Percentiles rank a stretch among this genome's conserved stretches.
phyloP scores from a whole-genome alignment of 495 filamentous ascomycete species.

The Trichoderma asperelloides region DNA sequence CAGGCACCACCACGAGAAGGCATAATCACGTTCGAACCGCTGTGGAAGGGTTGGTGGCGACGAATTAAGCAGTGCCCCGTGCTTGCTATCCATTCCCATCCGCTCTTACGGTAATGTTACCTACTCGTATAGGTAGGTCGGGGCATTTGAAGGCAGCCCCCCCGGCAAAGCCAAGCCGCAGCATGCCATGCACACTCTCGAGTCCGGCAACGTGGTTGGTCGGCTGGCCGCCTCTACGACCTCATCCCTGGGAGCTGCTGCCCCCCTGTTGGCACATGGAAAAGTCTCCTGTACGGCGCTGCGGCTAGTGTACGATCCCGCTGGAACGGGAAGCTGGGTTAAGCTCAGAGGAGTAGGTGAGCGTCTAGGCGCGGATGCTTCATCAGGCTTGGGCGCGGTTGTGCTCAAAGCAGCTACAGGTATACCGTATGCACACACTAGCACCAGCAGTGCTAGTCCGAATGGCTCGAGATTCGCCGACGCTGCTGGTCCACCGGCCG shows the following conservation, averaged over 20 bases:
- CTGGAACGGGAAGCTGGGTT: conserved; percentile 8
- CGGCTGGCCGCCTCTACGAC: background rate
- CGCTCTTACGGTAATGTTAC: background rate
- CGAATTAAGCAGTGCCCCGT: background rate
- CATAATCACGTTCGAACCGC: too few species aligned
- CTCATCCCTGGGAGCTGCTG: background rate
- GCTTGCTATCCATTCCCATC: background rate
- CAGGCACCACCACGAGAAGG: too few species aligned
- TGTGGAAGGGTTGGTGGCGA: too few species aligned
- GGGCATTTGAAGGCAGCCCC: background rate
- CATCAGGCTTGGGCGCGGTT: background rate
- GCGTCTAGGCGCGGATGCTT: background rate
- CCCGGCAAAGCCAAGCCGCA: conserved; percentile 2
- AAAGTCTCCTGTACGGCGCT: background rate
- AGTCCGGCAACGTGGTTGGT: background rate
- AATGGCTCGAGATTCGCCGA: background rate
- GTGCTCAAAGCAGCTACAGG: background rate
- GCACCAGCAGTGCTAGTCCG: background rate
- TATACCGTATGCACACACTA: background rate
- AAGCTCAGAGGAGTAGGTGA: background rate
- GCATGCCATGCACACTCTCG: background rate
- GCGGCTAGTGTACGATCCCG: conserved; percentile 6
- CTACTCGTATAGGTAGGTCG: conserved; percentile 7
- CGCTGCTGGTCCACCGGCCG: background rate
- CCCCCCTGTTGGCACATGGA: conserved; percentile 3